Evolutionary conservation across 176 grass and related monocot species (phyloP), one percentile per base, ranked within the genome.

Genomic region (Tillandsia leiboldiana): DNA sequence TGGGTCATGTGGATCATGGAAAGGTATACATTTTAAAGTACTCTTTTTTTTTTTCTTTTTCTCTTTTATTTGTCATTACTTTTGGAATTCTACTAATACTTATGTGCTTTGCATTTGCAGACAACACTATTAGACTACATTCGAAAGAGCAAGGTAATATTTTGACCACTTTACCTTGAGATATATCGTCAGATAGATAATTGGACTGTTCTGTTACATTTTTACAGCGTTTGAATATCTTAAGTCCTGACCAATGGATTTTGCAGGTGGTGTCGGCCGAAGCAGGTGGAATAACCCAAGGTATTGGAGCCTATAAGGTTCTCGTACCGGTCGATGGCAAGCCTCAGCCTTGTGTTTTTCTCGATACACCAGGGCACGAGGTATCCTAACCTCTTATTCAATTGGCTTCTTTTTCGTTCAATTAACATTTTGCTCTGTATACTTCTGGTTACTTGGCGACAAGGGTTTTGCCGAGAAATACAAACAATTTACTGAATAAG

Each of bases 1-100:
- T 97, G 93, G 93, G 93, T 28, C 93, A 97, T 77, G 93, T 97
- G 14, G 93, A 97, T 87, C 93, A 97, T 58, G 93, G 93, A 51
- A 97, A 97, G 89, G 93, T 97, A 86, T 76, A 14, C 70, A 47
- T 11, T 42, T 14, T 63, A 54, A 73, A 33, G 12, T 15, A 17
- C 23, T 51, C 20, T 67, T 47, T 72, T 66, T 24, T 24, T 24
- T 24, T 24, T 24, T 24, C 1, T 24, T 24, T 2, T 51, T 49
- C 50, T 79, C 63, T 54, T 24, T 73, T 63, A 4, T 65, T 61
- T 57, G 53, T 71, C 52, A 28, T 64, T 66, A 15, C 78, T 18
- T 73, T 57, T 82, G 11, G 14, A 79, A 49, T 29, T 1, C 24
- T 53, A 70, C 20, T 73, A 48, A 3, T 63, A 18, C 49, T 63